A percentile compares a stretch with the other conserved stretches of the same genome.
Conservation (phyloP, 345 rosid species). For the Syzygium jambos region DNA sequence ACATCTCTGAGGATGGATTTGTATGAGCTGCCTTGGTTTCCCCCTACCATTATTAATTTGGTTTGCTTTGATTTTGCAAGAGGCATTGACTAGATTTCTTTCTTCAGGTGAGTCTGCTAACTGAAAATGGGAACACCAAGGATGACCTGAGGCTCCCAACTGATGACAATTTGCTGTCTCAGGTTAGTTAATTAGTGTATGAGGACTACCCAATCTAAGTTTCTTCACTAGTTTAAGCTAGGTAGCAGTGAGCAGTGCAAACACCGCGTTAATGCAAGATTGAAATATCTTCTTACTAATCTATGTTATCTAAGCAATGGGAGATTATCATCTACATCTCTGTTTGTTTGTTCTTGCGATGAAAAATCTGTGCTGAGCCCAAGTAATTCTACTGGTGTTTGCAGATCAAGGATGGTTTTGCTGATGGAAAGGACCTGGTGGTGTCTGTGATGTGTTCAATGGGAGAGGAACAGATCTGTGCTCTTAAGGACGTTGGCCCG, state of each 20-base stretch:
- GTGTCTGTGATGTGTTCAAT: conserved; percentile 41
- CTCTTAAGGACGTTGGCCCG: conserved; percentile 44
- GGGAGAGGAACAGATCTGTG: conserved; percentile 50
- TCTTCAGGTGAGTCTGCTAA: conserved; percentile 36
- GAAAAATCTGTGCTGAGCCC: not conserved
- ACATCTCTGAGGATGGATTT: conserved; percentile 46
- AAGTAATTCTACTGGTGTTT: not conserved
- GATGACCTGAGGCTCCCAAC: conserved; percentile 46
- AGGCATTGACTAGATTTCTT: not conserved
- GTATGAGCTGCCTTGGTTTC: conserved; percentile 6
- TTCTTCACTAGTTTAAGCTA: not conserved
- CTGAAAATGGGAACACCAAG: conserved; percentile 38
- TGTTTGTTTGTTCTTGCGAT: not conserved
- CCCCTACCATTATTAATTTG: not conserved
- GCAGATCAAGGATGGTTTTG: conserved; percentile 41
- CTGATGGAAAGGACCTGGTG: conserved; percentile 38
- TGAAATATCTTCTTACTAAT: not conserved
- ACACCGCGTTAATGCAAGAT: not conserved
- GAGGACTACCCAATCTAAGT: not conserved
- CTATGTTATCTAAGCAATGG: not conserved
- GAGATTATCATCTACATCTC: not conserved
- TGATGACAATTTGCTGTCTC: conserved; percentile 32
- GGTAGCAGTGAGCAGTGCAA: not conserved
- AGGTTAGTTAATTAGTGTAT: conserved; percentile 3
- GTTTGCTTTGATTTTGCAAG: not conserved